Evolutionary conservation across 1,284 basidiomycete species (phyloP), one percentile per base, ranked within the genome.

Genomic region (Hemileia vastatrix): DNA sequence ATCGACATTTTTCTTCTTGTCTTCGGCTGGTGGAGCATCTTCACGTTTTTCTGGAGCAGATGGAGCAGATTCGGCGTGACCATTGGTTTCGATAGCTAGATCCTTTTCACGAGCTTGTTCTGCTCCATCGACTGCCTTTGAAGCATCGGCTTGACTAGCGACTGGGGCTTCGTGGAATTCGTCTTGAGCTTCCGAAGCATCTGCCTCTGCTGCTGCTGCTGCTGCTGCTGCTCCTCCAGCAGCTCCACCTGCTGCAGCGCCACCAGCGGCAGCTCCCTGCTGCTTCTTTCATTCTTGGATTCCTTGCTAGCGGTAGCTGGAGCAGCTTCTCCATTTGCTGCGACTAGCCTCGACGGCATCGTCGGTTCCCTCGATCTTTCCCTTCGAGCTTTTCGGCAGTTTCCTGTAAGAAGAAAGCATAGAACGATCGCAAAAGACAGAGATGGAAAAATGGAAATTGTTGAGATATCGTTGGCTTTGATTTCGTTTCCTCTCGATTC

Each of bases 161-260:
- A 66, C 59, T 19, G 66, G 67, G 18, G 65, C 66, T 31, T 67
- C 70, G 63, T 67, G 65, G 64, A 67, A 68, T 59, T 59, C 13
- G 18, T 32, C 51, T 15, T 56, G 45, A 4, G 45, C 55, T 11
- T 43, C 57, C 2, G 53, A 45, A 3, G 33, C 48, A 36, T 33
- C 52, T n/a, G 40, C 67, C 8, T 21, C 63, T 8, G 47, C 57
- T 13, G 50, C 63, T 19, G 49, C 64, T 2, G 63, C 67, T 21
- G 64, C 68, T 11, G 51, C 57, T 8, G 49, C 57, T 13, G 21
- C 59, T 15, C 9, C 21, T 43, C 40, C 55, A 32, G 44, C 57
- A 23, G 32, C 47, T 6, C 27, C 45, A 15, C n/a, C 57, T 23
- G 36, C 62, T 8, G 54, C 52, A 13, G 15, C 21, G 40, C 27